Conservation (phyloP, 2,329 filamentous ascomycete genomes). For the Monosporascus sp. region DNA sequence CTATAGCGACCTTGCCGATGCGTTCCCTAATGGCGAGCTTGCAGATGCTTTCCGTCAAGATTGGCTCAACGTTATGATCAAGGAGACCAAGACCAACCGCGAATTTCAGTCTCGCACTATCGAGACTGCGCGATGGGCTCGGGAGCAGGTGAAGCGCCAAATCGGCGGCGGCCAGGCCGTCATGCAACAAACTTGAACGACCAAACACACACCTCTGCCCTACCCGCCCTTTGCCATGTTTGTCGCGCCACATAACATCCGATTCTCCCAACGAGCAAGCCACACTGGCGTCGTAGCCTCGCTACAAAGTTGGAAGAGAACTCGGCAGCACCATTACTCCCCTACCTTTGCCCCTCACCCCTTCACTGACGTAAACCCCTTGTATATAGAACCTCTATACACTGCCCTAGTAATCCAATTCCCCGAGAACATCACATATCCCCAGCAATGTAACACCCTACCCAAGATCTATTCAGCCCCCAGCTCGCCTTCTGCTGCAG, state of each 20-base stretch:
- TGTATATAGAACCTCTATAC: constrained; percentile 27
- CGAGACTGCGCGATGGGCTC: constrained; percentile 93
- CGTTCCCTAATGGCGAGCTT: constrained; percentile 87
- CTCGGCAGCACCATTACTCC: constrained; percentile 16
- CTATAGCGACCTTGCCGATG: constrained; percentile 84
- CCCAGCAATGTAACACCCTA: constrained; percentile 12
- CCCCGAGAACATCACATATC: constrained; percentile 18
- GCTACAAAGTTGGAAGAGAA: constrained; percentile 23
- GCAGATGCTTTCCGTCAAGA: constrained; percentile 80
- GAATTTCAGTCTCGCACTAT: constrained; percentile 82
- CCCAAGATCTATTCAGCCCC: constrained; percentile 11
- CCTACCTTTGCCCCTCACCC: constrained; percentile 6
- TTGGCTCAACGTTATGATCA: constrained; percentile 84
- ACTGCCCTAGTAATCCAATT: constrained; percentile 26
- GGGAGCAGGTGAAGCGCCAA: constrained; percentile 96
- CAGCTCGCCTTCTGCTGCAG: constrained; percentile 21
- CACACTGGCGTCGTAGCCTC: constrained; percentile 16
- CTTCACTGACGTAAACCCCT: constrained; percentile 17
- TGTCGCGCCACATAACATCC: constrained; percentile 17
- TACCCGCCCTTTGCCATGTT: constrained; percentile 11
- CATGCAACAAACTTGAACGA: constrained; percentile 45
- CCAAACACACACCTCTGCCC: constrained; percentile 5
- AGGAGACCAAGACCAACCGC: constrained; percentile 83
- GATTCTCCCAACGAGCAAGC: constrained; percentile 22
- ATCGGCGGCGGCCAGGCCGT: constrained; percentile 47